phyloP scores from a whole-genome alignment of 2,329 filamentous ascomycete species.

The Ramularia collo-cygni region DNA sequence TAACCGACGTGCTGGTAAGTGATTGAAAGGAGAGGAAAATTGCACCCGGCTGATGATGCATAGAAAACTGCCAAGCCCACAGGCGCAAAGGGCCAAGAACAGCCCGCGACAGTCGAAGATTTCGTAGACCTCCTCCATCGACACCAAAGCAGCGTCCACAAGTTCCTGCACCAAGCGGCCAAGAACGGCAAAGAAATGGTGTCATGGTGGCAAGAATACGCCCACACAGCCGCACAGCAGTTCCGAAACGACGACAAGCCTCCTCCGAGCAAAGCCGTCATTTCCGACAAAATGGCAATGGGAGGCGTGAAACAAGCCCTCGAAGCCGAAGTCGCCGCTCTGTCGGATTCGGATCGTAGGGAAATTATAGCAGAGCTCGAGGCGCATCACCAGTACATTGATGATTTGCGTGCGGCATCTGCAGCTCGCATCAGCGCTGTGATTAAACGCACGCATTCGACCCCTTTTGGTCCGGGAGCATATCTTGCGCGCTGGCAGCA shows the following conservation, averaged over 20 bases:
- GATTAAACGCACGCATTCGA: conserved; percentile 37
- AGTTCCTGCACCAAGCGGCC: conserved; percentile 63
- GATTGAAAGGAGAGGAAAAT: too few relatives aligned
- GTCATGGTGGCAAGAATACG: conserved; percentile 55
- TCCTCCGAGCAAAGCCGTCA: conserved; percentile 14
- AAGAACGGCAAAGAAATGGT: conserved; percentile 61
- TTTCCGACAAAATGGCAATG: conserved; percentile 29
- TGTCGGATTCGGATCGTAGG: conserved; percentile 43
- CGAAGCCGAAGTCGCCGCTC: conserved; percentile 37
- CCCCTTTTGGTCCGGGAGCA: conserved; percentile 59
- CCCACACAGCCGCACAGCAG: conserved; percentile 49
- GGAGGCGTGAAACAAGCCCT: conserved; percentile 40
- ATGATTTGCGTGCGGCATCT: conserved; percentile 49
- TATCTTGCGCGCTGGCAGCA: conserved; percentile 68
- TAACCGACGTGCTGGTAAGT: conserved; percentile 58
- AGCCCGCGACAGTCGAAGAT: conserved; percentile 59
- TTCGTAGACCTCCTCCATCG: conserved; percentile 61
- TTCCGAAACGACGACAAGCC: conserved; percentile 41
- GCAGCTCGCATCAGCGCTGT: conserved; percentile 50
- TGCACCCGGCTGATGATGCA: too few relatives aligned
- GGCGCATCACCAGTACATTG: conserved; percentile 55
- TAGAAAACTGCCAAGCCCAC: conserved; percentile 39
- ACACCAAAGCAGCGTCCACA: conserved; percentile 58
- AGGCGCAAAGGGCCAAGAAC: conserved; percentile 24
- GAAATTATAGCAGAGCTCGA: conserved; percentile 50